Evolutionary conservation across 2,329 filamentous ascomycete genomes (phyloP).

Genomic region (Fragosphaeria purpurea): DNA sequence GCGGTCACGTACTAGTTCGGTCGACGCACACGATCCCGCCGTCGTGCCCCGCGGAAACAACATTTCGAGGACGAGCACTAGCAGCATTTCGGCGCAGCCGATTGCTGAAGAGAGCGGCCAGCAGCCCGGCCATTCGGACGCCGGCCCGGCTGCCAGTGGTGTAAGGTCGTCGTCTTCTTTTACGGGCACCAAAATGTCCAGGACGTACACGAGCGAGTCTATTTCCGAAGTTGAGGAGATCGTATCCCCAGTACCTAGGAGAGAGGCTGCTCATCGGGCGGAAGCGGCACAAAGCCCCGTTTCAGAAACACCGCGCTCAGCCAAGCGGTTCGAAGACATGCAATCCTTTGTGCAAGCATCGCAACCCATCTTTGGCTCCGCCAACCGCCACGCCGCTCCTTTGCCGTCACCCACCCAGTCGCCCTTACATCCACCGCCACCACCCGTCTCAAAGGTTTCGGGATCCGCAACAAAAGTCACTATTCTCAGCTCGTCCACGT

Average conservation of each 20-base stretch:
- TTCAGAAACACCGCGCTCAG: not conserved
- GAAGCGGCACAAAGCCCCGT: not conserved
- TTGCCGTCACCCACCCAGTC: conserved; percentile 11
- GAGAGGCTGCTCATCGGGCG: not conserved
- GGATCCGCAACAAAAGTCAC: conserved; percentile 22
- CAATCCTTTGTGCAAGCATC: conserved; percentile 5
- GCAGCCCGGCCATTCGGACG: conserved; percentile 13
- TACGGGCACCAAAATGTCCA: conserved; percentile 1
- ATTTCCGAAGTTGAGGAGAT: conserved; percentile 37
- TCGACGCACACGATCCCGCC: conserved; percentile 33
- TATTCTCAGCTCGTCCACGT: conserved; percentile 21
- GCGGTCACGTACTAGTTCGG: conserved; percentile 38
- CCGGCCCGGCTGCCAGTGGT: not conserved
- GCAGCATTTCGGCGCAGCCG: conserved; percentile 29
- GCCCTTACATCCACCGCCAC: conserved; percentile 7
- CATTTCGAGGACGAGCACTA: conserved; percentile 29
- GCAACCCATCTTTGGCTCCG: conserved; percentile 16
- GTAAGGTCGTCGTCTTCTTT: conserved; percentile 1
- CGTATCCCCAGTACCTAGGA: not conserved
- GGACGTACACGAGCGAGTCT: conserved; percentile 17
- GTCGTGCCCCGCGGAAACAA: conserved; percentile 26
- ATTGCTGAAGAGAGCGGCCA: conserved; percentile 29
- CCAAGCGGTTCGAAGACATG: conserved; percentile 8
- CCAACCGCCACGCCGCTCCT: conserved; percentile 11
- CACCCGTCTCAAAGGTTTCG: conserved; percentile 10